Evolutionary conservation across 352 stramenopile species (phyloP), one percentile per base, ranked within the genome.

Genomic region (Globisporangium emineosum): DNA sequence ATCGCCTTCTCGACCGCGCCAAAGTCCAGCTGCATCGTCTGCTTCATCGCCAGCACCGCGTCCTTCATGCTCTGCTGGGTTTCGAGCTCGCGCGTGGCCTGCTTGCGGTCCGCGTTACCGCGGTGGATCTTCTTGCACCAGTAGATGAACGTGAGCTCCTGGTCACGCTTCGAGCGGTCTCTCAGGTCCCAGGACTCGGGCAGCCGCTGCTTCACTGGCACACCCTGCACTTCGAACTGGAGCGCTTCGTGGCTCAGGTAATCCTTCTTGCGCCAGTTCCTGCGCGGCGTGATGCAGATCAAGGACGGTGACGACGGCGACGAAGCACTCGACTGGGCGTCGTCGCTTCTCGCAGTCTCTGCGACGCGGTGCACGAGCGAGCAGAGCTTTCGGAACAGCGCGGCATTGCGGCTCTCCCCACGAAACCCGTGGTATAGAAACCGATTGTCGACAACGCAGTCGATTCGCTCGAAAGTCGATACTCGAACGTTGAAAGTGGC

Each of bases 221-320:
- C 35, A 27, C 71, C 70, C 30, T 74, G 69, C 12, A 82, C 57
- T 10, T 73, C 63, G 25, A 74, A 83, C 9, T 50, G 56, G 9
- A 85, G 64, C 7, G 66, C 56, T 7, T 61, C 30, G 40, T 87
- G 81, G 0, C 75, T 65, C 17, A 91, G 47, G 40, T 77, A 91
- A 29, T 87, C 78, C 52, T 78, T 72, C 47, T 85, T 86, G 43
- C 79, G 76, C 82, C 82, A 91, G 35, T 85, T 79, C 60, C 88
- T 91, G 25, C 79, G 70, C 21, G 75, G 75, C 2, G 79, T 83
- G 3, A 91, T 27, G 21, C 68, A 86, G 45, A 88, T 60, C 8
- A 89, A 33, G 23, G 51, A 66, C 13, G 60, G 27, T 50, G 9
- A 64, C 21, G 29, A 27, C 21, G 40, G 0, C n/a, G n/a, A n/a